phyloP scores from a whole-genome alignment of 345 rosid species.

The Aquilaria yunnanensis region DNA sequence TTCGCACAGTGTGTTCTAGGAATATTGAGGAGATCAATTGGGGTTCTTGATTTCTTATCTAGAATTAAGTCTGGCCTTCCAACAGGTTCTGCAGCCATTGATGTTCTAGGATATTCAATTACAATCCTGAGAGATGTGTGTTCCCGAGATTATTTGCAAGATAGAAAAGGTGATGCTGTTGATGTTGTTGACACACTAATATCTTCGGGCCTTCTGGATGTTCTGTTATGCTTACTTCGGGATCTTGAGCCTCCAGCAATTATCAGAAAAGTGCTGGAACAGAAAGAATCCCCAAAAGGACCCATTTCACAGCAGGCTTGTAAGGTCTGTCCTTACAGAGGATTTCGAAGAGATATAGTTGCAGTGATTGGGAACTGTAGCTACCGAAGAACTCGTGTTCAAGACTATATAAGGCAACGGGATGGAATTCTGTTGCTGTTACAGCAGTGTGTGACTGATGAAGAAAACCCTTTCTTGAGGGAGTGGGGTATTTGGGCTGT shows the following conservation, averaged over 20 bases:
- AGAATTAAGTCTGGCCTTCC: constrained; percentile 52
- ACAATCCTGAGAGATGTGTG: constrained; percentile 52
- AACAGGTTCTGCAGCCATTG: constrained; percentile 34
- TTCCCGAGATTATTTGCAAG: constrained; percentile 32
- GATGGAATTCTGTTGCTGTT: constrained; percentile 50
- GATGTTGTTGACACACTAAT: constrained; percentile 34
- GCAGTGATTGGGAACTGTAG: constrained; percentile 71
- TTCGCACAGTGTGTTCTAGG: constrained; percentile 26
- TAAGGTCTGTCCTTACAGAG: constrained; percentile 58
- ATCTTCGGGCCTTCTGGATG: constrained; percentile 43
- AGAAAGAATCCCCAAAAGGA: constrained; percentile 24
- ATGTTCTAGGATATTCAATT: constrained; percentile 65
- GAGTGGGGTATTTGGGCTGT: constrained; percentile 85
- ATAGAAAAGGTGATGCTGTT: constrained; percentile 14
- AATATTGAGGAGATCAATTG: constrained; percentile 36
- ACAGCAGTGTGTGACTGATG: constrained; percentile 72
- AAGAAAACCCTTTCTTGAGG: constrained; percentile 68
- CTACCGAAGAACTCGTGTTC: constrained; percentile 52
- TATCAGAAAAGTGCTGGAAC: constrained; percentile 47
- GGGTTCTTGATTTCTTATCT: constrained; percentile 24
- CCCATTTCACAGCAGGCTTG: constrained; percentile 5
- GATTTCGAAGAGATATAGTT: constrained; percentile 76
- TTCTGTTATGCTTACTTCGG: constrained; percentile 41
- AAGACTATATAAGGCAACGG: constrained; percentile 62
- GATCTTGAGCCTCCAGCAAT: constrained; percentile 64